phyloP scores from a whole-genome alignment of 192 early-diverging fungal species.

The Gigaspora rosea region DNA sequence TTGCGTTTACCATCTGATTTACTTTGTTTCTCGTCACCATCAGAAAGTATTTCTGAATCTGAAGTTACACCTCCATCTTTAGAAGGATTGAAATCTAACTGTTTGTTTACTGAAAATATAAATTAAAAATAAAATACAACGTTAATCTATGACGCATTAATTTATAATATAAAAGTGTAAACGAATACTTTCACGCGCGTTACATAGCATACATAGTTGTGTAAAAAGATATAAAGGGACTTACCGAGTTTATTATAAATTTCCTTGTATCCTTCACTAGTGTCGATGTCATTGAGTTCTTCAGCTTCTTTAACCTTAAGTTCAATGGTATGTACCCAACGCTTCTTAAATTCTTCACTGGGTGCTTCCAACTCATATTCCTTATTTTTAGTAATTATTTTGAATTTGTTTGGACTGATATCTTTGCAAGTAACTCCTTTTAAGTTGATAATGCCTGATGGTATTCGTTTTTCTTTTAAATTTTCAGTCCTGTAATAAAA shows the following conservation, averaged over 20 bases:
- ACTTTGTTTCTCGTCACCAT: not conserved
- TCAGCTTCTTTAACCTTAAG: not conserved
- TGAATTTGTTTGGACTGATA: not conserved
- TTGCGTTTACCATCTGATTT: not conserved
- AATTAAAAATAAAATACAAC: too few relatives aligned
- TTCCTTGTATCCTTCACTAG: not conserved
- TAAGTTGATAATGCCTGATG: constrained; percentile 37
- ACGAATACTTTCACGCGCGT: too few relatives aligned
- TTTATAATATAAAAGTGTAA: too few relatives aligned
- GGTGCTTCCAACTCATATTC: not conserved
- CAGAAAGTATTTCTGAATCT: too few relatives aligned
- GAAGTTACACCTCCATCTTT: too few relatives aligned
- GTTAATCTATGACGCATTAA: too few relatives aligned
- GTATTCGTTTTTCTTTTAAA: constrained; percentile 32
- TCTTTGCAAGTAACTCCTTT: not conserved
- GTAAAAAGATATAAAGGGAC: not conserved
- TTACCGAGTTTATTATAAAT: not conserved
- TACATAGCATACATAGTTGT: not conserved
- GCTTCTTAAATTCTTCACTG: not conserved
- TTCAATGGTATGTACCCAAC: not conserved
- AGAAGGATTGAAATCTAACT: too few relatives aligned
- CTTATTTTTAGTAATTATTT: not conserved
- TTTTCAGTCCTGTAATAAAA: constrained; percentile 42
- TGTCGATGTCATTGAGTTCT: not conserved
- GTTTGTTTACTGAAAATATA: too few relatives aligned